Evolutionary conservation across 164 flowering plant genomes (phyloP), one percentile per base, ranked within the genome.

Genomic region (Vitis rupestris): DNA sequence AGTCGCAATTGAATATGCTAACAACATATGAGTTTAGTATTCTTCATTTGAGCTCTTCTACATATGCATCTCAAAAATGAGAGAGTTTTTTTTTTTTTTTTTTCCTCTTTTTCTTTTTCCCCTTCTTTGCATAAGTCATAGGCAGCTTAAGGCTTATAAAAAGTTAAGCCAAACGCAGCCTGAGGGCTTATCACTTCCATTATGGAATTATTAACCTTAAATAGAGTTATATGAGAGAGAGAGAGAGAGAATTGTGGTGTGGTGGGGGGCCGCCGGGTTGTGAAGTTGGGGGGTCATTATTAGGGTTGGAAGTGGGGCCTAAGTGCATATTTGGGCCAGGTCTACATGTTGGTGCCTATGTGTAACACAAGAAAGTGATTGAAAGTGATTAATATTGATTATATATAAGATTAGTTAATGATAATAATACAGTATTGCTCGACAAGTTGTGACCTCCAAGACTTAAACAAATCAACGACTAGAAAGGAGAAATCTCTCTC

Each of bases 261-360:
- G 27, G 27, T 23, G 27, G 27, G 27, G 27, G 27, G 27, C 27
- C 27, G 56, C 15, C 50, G 59, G 51, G 30, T 29, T 9, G 60
- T 55, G 17, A 72, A 73, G 74, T 71, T 76, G 44, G 69, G 70
- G 71, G 56, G 74, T 75, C 70, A 76, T 77, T 76, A 72, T 71
- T 78, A 57, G 47, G 54, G 66, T 49, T 68, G n/a, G 54, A 49
- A 6, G 80, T 75, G 79, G 81, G 82, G 53, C 59, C 81, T 3
- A 61, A 66, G 14, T 76, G 76, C 74, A 69, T 74, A 70, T 37
- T 53, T 59, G 59, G 61, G 69, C 37, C 58, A 79, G 84, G 83
- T 76, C 87, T 82, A 82, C 83, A 82, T 80, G 85, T 79, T 77
- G 78, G 82, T 79, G 69, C 71, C 75, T 80, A 70, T 56, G 68